These are phyloP conservation scores for Polygonum aviculare DNA, from an alignment of 148 eudicot genomes.

Conservation along the genomic window DNA sequence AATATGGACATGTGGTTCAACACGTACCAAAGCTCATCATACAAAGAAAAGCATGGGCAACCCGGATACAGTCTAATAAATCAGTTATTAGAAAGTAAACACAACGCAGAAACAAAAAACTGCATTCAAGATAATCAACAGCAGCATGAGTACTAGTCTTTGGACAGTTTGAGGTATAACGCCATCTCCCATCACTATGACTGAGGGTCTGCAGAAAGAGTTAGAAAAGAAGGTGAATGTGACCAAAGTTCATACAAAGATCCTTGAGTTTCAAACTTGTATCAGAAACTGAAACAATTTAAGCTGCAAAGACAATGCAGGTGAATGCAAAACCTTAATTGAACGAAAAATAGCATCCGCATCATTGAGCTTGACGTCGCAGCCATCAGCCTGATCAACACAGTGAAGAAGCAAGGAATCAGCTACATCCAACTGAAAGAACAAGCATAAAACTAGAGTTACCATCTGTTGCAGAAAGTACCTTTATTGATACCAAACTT, in stretches of 20 bases:
- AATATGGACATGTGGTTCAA: neutral
- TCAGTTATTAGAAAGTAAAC: neutral
- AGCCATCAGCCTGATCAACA: conserved; percentile 54
- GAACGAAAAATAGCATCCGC: conserved; percentile 66
- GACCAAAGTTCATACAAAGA: neutral
- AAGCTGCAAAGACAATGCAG: neutral
- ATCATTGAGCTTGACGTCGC: conserved; percentile 48
- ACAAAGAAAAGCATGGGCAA: conserved; percentile 3
- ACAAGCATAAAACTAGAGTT: neutral
- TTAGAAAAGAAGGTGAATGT: neutral
- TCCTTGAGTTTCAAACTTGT: neutral
- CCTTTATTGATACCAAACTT: conserved; percentile 69
- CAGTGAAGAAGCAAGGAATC: neutral
- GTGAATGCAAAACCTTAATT: conserved; percentile 46
- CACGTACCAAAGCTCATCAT: neutral
- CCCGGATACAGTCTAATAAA: neutral
- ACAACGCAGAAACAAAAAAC: neutral
- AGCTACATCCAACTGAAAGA: neutral
- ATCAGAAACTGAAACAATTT: neutral
- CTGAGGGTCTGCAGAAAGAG: conserved; percentile 56
- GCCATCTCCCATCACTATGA: conserved; percentile 99
- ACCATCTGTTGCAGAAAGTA: conserved; percentile 13
- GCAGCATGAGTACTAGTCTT: conserved; percentile 91
- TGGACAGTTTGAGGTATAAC: conserved; percentile 65
- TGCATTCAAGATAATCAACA: conserved; percentile 32